Base-by-base conservation (phyloP, 768 basidiomycete species). In the Trametes elegans region DNA sequence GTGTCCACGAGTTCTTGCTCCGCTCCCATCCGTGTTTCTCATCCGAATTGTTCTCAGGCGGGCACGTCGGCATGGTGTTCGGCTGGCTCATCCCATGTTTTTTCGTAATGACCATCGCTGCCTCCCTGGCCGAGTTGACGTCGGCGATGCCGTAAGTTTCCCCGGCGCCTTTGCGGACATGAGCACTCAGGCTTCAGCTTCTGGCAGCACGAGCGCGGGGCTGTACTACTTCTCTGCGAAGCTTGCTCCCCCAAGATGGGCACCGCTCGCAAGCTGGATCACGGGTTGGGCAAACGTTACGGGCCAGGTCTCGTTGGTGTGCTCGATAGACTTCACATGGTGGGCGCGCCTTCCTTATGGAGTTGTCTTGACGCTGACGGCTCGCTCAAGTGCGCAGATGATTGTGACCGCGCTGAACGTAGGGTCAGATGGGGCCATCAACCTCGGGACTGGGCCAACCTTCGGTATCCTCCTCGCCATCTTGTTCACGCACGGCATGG, bases 221-320 rank as follows among this genome's bases (percentile, higher is more conserved):
- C 72, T 90, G 16, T 89, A 89, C 66, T 90, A 88, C 67, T 89
- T 88, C 68, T 85, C 87, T 2, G 84, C 87, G 0, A 88, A 85
- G 64, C 68, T 90, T 39, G 87, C 88, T 2, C 84, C 85, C 1
- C 76, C 76, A 6, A 74, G 77, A 62, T 81, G 82, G 51, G 76
- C 83, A 3, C 76, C 85, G 7, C 69, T 90, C 47, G 81, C 84
- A 1, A 83, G 84, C 59, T 84, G 82, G 82, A 77, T 84, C 48
- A 84, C 82, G 41, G 82, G 84, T 7, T 87, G 85, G 85, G 84
- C 86, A 13, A 88, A 88, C 59, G 77, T 88, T 36, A 87, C 85
- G 11, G 87, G 87, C 24, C 86, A 85, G 67, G 72, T 84, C 16
- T 76, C 84, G 1, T 77, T 88, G 6, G 85, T 89, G 40, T 87